Conservation (phyloP, 164 flowering plant genomes). For the Tetracentron sinense region DNA sequence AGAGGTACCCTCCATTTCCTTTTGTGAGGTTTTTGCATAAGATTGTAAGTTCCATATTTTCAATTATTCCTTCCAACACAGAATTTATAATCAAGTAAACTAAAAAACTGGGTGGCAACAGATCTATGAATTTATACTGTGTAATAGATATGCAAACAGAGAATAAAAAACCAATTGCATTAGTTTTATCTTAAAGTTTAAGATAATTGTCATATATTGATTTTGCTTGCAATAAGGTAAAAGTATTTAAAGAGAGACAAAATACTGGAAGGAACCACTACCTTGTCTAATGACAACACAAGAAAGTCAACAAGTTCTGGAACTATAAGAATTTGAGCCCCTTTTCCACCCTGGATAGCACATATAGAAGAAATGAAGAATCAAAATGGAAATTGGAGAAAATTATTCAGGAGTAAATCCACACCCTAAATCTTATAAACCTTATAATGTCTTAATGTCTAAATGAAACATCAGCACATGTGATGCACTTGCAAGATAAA, state of each 20-base stretch:
- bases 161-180: too few relatives aligned
- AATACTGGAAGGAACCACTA: constrained; percentile 16
- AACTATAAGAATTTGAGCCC: constrained; percentile 80
- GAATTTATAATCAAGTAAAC: too few relatives aligned
- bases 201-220: background rate
- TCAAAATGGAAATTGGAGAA: background rate
- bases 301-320: constrained; percentile 83
- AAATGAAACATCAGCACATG: background rate
- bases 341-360: constrained; percentile 69
- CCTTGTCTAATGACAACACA: constrained; percentile 67
- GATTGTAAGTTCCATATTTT: too few relatives aligned
- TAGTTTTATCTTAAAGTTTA: too few relatives aligned
- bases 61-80: too few relatives aligned
- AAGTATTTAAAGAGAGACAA: background rate
- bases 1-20: too few relatives aligned
- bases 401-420: background rate
- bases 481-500: background rate
- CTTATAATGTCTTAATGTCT: too few relatives aligned
- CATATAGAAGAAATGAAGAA: background rate
- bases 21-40: too few relatives aligned
- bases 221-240: background rate
- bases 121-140: too few relatives aligned
- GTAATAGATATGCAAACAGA: too few relatives aligned
- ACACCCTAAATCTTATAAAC: background rate
- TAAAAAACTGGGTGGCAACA: too few relatives aligned